phyloP scores from a whole-genome alignment of 2,329 filamentous ascomycete species.

The Drechmeria coniospora region DNA sequence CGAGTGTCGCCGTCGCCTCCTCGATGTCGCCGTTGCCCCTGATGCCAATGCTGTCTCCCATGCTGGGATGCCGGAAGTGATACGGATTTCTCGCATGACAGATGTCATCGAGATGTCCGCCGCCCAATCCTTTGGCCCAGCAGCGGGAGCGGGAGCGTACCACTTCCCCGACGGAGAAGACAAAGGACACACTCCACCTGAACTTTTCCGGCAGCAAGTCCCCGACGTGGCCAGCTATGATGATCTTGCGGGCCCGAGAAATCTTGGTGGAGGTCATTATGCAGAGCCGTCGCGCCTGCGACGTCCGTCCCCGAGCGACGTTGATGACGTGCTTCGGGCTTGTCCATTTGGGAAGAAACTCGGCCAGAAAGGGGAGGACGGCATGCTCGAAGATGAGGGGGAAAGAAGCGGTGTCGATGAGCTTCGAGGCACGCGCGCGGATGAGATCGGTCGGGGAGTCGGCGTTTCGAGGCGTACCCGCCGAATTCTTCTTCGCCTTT shows the following conservation, averaged over 20 bases:
- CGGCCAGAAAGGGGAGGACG: slow-evolving; percentile 25
- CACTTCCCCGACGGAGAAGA: slow-evolving; percentile 22
- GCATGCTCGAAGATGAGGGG: slow-evolving; percentile 26
- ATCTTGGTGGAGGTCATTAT: slow-evolving; percentile 22
- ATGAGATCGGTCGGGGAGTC: slow-evolving; percentile 13
- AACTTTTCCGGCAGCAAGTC: slow-evolving; percentile 23
- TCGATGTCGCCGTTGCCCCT: slow-evolving; percentile 12
- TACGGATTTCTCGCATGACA: slow-evolving; percentile 26
- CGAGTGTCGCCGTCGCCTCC: slow-evolving; percentile 25
- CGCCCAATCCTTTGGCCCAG: slow-evolving; percentile 24
- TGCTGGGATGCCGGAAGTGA: slow-evolving; percentile 24
- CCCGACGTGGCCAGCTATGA: slow-evolving; percentile 24
- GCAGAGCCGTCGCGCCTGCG: slow-evolving; percentile 20
- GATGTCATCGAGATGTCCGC: slow-evolving; percentile 23
- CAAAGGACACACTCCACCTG: slow-evolving; percentile 16
- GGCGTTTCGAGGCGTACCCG: background rate
- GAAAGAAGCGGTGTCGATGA: slow-evolving; percentile 21
- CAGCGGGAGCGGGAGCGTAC: slow-evolving; percentile 17
- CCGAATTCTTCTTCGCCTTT: slow-evolving; percentile 12
- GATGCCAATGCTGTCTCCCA: slow-evolving; percentile 30
- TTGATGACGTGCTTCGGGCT: slow-evolving; percentile 23
- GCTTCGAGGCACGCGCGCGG: slow-evolving; percentile 11
- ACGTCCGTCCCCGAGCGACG: slow-evolving; percentile 19
- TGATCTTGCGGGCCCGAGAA: slow-evolving; percentile 20
- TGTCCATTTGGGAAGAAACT: slow-evolving; percentile 26